Evolutionary conservation across 2,329 filamentous ascomycete genomes (phyloP), one percentile per base, ranked within the genome.

Genomic region (Coniella vitis): DNA sequence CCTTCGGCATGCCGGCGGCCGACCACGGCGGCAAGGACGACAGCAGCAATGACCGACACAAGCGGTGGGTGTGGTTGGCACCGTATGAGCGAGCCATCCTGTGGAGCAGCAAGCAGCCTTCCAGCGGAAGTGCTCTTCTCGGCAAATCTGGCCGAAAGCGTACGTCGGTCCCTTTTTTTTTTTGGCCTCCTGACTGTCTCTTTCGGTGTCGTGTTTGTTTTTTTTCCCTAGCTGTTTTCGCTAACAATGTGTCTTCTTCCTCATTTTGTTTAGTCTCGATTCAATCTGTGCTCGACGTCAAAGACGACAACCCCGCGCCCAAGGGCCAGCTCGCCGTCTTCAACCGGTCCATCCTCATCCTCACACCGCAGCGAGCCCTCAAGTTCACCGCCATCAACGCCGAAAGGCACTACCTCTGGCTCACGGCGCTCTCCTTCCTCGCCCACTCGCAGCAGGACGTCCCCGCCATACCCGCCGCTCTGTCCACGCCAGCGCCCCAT

Each of bases 31-130:
- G 77, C 32, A 81, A 81, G 54, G 83, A 90, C 60, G 81, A 86
- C 54, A 84, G 75, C 54, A 83, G 87, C 66, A 83, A 81, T 55
- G 83, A 86, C 56, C 86, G 93, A 25, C 93, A 98, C 65, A 96
- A 90, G 70, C 79, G 93, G 65, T 98, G 93, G 93, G 93, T 98
- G 2, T 98, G 93, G 93, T 78, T 98, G 55, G 93, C 91, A 16
- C 93, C 93, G 3, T 97, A 98, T 62, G 93, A 98, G 68, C 79
- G 90, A 54, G 86, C 91, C 12, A 91, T 98, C 52, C 87, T 98
- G 66, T 98, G 93, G 93, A 96, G 91, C 67, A 95, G 86, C 74
- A 96, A 95, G 73, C 93, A 98, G 68, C 93, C 93, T 14, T 88
- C 84, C 9, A 89, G 84, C 58, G 90, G 90, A 29, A 86, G 81